phyloP scores from a whole-genome alignment of 2,329 filamentous ascomycete species.

The Sarocladium strictum region DNA sequence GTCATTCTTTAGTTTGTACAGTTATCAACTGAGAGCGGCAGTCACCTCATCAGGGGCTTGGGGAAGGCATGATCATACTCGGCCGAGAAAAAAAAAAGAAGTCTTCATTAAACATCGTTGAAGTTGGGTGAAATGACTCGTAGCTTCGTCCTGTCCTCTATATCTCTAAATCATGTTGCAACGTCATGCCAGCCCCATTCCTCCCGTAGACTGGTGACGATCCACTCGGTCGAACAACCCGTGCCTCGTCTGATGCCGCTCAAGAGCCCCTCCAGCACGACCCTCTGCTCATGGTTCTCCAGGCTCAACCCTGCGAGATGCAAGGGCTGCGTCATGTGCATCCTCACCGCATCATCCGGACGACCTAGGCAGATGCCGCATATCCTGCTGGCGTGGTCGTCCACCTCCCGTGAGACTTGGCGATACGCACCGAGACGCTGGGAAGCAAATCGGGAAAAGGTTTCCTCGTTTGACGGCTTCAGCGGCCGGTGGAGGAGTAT shows the following conservation, averaged over 20 bases:
- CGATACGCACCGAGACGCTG: slow-evolving; percentile 1
- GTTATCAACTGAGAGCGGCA: no score
- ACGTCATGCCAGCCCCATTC: slow-evolving; percentile 8
- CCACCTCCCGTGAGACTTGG: slow-evolving; percentile 2
- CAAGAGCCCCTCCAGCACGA: slow-evolving; percentile 3
- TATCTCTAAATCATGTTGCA: not conserved
- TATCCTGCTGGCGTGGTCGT: slow-evolving; percentile 5
- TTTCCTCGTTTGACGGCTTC: not conserved
- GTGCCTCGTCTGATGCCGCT: not conserved
- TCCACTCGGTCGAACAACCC: slow-evolving; percentile 8
- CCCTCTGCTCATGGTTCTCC: not conserved
- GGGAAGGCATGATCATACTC: no score
- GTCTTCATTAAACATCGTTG: not conserved
- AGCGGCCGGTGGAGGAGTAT: slow-evolving; percentile 12
- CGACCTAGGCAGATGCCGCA: slow-evolving; percentile 6
- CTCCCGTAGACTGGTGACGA: slow-evolving; percentile 4
- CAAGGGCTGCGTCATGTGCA: slow-evolving; percentile 5
- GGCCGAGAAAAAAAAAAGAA: no score
- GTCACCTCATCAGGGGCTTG: no score
- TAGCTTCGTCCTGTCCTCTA: not conserved
- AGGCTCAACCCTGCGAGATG: slow-evolving; percentile 5
- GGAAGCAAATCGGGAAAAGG: slow-evolving; percentile 1
- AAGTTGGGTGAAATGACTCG: not conserved
- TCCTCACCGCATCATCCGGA: not conserved
- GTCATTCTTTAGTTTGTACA: no score